phyloP scores from a whole-genome alignment of 2,329 filamentous ascomycete genomes.

The Alternaria triticimaculans region DNA sequence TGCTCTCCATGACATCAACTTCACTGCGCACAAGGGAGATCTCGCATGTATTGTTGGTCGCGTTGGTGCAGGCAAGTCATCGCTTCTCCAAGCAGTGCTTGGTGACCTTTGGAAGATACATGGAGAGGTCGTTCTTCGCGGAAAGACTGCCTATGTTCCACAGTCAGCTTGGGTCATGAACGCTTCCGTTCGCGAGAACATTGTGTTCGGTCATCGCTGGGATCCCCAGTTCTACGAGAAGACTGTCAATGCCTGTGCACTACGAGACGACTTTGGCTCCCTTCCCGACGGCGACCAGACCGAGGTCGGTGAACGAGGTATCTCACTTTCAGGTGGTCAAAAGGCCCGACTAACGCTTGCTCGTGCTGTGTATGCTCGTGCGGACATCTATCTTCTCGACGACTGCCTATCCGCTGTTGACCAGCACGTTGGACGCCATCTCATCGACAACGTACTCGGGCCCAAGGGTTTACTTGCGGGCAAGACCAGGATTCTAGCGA shows the following conservation, averaged over 20 bases:
- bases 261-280: slow-evolving; percentile 87
- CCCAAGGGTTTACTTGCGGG: slow-evolving; percentile 78
- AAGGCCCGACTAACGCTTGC: slow-evolving; percentile 93
- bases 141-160: slow-evolving; percentile 86
- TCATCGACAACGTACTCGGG: slow-evolving; percentile 93
- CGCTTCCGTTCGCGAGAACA: slow-evolving; percentile 95
- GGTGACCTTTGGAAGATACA: slow-evolving; percentile 91
- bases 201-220: slow-evolving; percentile 93
- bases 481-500: slow-evolving; percentile 92
- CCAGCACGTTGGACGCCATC: slow-evolving; percentile 91
- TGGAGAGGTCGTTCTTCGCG: slow-evolving; percentile 82
- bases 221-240: slow-evolving; percentile 94
- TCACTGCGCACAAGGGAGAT: slow-evolving; percentile 89
- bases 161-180: slow-evolving; percentile 98
- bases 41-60: slow-evolving; percentile 91
- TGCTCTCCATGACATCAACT: slow-evolving; percentile 82
- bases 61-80: slow-evolving; percentile 95
- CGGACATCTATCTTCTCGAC: slow-evolving; percentile 95
- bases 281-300: slow-evolving; percentile 96
- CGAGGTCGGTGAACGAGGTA: slow-evolving; percentile 94
- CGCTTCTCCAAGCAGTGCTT: slow-evolving; percentile 83
- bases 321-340: slow-evolving; percentile 93
- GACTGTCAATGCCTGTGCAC: slow-evolving; percentile 88
- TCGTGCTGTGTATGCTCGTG: slow-evolving; percentile 91
- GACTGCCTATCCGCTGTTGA: slow-evolving; percentile 97